These are phyloP conservation scores for Ophiocordyceps unilateralis DNA, from an alignment of 2,329 filamentous ascomycete species.

Conservation along the genomic window DNA sequence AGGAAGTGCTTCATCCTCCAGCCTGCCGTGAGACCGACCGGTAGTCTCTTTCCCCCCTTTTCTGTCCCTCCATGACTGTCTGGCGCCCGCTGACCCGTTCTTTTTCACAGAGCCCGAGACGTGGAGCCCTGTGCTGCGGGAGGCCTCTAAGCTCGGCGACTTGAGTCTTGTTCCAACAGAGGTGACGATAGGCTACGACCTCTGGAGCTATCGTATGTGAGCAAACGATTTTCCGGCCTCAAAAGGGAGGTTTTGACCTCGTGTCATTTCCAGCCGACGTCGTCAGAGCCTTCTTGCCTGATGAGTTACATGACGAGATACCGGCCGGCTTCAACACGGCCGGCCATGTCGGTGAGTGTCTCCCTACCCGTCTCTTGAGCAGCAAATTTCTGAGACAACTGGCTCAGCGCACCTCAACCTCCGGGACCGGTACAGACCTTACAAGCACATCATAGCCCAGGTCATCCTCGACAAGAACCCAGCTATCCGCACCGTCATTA, in stretches of 20 bases:
- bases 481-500: constrained; percentile 73
- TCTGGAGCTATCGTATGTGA: constrained; percentile 63
- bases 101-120: constrained; percentile 36
- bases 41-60: constrained; percentile 12
- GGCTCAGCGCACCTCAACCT: constrained; percentile 72
- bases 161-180: constrained; percentile 60
- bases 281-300: constrained; percentile 63
- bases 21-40: constrained; percentile 35
- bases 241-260: background rate
- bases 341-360: constrained; percentile 58
- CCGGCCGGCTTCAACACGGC: constrained; percentile 77
- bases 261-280: constrained; percentile 48
- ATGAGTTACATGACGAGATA: constrained; percentile 62
- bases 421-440: constrained; percentile 63
- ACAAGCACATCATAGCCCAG: constrained; percentile 71
- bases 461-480: constrained; percentile 84
- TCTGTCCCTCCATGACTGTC: background rate
- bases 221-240: background rate
- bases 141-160: constrained; percentile 50
- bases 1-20: constrained; percentile 44
- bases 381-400: background rate
- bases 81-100: background rate
- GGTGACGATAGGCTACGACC: constrained; percentile 61
- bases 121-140: constrained; percentile 54
- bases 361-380: background rate